Percentiles rank a stretch among this genome's conserved stretches.
Evolutionary conservation across 352 stramenopile genomes (phyloP).

Genomic region (Pythium dissimile): DNA sequence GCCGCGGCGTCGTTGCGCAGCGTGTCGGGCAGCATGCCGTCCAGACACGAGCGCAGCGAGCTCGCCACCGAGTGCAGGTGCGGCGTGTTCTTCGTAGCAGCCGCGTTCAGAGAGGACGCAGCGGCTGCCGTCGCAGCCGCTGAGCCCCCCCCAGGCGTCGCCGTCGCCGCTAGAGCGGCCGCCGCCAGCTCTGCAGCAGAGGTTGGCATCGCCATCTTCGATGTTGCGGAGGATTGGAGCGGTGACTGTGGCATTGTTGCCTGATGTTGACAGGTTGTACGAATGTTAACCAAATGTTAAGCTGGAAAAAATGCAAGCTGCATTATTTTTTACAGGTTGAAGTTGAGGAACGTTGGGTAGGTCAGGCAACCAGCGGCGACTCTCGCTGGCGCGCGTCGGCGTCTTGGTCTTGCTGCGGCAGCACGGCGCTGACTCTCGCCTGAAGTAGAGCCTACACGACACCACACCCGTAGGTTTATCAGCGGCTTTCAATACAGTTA

Average conservation of each 20-base stretch:
- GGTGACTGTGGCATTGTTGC: slow-evolving; percentile 11
- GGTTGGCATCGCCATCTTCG: slow-evolving; percentile 23
- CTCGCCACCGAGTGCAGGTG: slow-evolving; percentile 79
- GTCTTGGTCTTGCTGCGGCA: no score
- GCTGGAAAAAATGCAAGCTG: not conserved
- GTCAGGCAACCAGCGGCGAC: no score
- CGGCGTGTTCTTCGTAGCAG: slow-evolving; percentile 60
- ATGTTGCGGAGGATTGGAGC: not conserved
- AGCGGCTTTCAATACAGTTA: no score
- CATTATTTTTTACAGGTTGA: slow-evolving; percentile 18
- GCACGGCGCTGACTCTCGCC: no score
- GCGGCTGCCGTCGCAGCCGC: slow-evolving; percentile 3
- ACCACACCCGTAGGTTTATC: no score
- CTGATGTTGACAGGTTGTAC: slow-evolving; percentile 13
- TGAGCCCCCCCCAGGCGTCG: not conserved
- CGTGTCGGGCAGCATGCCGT: slow-evolving; percentile 82
- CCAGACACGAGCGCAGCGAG: slow-evolving; percentile 76
- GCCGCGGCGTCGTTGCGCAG: slow-evolving; percentile 72
- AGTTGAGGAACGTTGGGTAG: no score
- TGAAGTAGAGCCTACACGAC: no score
- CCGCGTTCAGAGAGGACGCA: slow-evolving; percentile 2
- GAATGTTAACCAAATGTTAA: slow-evolving; percentile 13
- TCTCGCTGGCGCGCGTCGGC: no score
- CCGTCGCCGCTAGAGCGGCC: not conserved
- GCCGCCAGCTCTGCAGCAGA: slow-evolving; percentile 11